Base-by-base conservation (phyloP, 208 protist genomes). In the Leishmania major region DNA sequence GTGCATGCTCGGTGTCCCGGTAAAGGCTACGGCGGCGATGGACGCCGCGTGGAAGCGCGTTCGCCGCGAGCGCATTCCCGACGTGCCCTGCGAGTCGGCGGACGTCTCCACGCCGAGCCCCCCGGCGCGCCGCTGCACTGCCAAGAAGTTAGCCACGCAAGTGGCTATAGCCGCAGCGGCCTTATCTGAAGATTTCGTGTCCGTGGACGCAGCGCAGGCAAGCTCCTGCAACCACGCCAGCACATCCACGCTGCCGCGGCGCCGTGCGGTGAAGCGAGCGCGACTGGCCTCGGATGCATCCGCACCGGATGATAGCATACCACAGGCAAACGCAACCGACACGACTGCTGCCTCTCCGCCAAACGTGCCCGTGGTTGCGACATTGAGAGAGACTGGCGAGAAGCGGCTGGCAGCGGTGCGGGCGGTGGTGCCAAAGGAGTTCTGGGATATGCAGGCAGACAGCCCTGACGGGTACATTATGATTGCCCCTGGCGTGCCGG, bases 401-500 rank as follows among this genome's bases (percentile, higher is more conserved):
- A 22, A 66, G 57, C 49, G 25, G 22, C 66, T 84, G 28, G 35
- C 78, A 1, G 75, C 3, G 22, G 55, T 47, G 67, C 82, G 90
- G 1, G 77, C 87, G 11, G 78, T 28, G n/a, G 72, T 94, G 28
- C 67, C 88, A 55, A 57, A 75, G 40, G 93, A 96, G 64, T 60
- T 88, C 64, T 96, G 93, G 91, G 72, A 83, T 64, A 77, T 96
- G 45, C 45, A 84, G 60, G 79, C 93, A 19, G 91, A 94, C 78
- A 94, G 87, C 77, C 88, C 91, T 40, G 91, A 94, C 77, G 91
- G 93, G 19, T 94, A 89, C 81, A 93, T 94, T 78, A 92, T 93
- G 86, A 87, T 96, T 43, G 75, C 89, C 22, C 89, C 90, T 0
- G 81, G 60, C 25, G 84, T 84, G 66, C 79, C 85, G 79, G 85